Evolutionary conservation across 2,329 filamentous ascomycete species (phyloP).

Genomic region (Neodidymelliopsis sp.): DNA sequence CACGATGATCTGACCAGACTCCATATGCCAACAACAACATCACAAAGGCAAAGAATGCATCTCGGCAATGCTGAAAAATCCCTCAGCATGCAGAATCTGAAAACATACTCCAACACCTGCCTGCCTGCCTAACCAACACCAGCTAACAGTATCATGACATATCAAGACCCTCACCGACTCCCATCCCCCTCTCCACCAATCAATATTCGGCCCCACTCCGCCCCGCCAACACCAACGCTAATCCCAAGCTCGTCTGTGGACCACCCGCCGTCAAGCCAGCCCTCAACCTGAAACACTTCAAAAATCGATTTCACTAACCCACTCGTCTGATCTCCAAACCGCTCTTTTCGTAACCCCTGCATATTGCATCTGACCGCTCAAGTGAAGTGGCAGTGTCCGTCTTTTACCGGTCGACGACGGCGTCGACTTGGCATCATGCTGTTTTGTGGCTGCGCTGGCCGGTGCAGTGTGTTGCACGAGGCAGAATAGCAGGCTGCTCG

Average conservation of each 20-base stretch:
- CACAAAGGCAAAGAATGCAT: no score
- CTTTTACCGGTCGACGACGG: slow-evolving; percentile 1
- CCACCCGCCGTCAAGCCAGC: slow-evolving; percentile 9
- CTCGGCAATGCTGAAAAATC: no score
- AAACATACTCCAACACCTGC: no score
- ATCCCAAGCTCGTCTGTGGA: not conserved
- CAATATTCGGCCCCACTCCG: not conserved
- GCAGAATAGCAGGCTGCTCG: slow-evolving; percentile 13
- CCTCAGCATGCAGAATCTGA: no score
- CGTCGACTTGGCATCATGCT: slow-evolving; percentile 8
- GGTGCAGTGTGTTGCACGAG: slow-evolving; percentile 9
- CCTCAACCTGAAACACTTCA: slow-evolving; percentile 17
- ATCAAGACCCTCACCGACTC: slow-evolving; percentile 12
- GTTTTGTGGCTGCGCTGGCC: slow-evolving; percentile 8
- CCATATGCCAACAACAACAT: no score
- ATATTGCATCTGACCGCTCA: slow-evolving; percentile 12
- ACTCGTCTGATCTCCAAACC: slow-evolving; percentile 17
- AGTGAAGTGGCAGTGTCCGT: not conserved
- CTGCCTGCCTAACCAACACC: no score
- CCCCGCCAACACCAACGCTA: slow-evolving; percentile 6
- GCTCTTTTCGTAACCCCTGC: slow-evolving; percentile 13
- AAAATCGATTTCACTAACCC: slow-evolving; percentile 15
- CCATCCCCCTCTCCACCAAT: slow-evolving; percentile 3
- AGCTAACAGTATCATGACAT: no score
- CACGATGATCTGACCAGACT: no score